phyloP scores from a whole-genome alignment of 1,284 basidiomycete genomes.

The Exobasidium cylindrosporum region DNA sequence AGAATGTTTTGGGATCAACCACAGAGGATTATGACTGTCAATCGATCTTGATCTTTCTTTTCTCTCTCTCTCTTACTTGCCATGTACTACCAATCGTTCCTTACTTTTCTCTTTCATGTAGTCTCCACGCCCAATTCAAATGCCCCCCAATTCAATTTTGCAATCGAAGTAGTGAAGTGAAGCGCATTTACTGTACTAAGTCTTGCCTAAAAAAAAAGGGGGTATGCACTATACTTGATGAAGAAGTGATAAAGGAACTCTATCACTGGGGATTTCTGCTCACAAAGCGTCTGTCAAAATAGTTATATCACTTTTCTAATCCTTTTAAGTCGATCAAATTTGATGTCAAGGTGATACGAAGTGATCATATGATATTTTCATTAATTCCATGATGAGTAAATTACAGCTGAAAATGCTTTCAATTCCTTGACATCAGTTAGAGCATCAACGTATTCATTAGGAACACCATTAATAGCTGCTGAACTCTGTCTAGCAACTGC shows the following conservation, averaged over 20 bases:
- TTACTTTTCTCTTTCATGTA: neutral
- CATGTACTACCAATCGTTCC: neutral
- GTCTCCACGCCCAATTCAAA: neutral
- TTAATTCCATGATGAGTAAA: slow-evolving; percentile 58
- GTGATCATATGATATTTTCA: too few species aligned
- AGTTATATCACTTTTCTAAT: too few species aligned
- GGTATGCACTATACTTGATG: too few species aligned
- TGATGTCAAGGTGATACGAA: too few species aligned
- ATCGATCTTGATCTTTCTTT: neutral
- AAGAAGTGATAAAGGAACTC: too few species aligned
- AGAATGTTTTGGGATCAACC: neutral
- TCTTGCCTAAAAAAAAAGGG: too few species aligned
- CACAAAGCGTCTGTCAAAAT: too few species aligned
- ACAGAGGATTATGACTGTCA: neutral
- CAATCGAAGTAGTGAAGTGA: too few species aligned
- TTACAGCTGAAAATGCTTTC: slow-evolving; percentile 60
- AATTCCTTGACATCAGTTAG: slow-evolving; percentile 58
- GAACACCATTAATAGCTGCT: slow-evolving; percentile 67
- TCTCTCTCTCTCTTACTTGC: neutral
- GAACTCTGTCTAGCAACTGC: slow-evolving; percentile 73
- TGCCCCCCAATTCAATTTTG: too few species aligned
- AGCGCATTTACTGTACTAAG: too few species aligned
- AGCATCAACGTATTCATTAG: slow-evolving; percentile 77
- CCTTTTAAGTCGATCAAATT: too few species aligned
- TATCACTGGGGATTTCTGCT: too few species aligned